These are phyloP conservation scores for Colletotrichum limetticola DNA, from an alignment of 2,329 filamentous ascomycete genomes.

Conservation along the genomic window DNA sequence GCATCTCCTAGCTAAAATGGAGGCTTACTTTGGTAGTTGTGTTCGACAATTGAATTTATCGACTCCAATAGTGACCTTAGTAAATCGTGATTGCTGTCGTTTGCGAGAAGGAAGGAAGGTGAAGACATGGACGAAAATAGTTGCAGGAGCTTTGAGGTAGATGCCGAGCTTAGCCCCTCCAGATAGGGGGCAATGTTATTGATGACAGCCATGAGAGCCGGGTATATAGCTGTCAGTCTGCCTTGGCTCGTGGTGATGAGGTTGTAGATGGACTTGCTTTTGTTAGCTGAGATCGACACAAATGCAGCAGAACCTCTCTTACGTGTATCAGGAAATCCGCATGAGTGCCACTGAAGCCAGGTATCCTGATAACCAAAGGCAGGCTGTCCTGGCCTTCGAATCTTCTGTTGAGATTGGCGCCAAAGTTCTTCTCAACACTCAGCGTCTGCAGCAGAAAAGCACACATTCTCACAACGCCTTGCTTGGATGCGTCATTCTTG, in stretches of 20 bases:
- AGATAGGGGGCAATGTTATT: slow-evolving; percentile 92
- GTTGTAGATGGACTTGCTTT: slow-evolving; percentile 82
- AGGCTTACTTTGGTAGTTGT: slow-evolving; percentile 81
- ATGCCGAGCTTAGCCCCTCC: slow-evolving; percentile 77
- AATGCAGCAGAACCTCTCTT: slow-evolving; percentile 47
- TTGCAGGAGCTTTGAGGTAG: slow-evolving; percentile 86
- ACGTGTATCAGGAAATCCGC: slow-evolving; percentile 94
- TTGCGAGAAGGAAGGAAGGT: slow-evolving; percentile 90
- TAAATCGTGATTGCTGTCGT: slow-evolving; percentile 88
- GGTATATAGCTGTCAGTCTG: slow-evolving; percentile 90
- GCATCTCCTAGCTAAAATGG: not conserved
- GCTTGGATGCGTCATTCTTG: slow-evolving; percentile 85
- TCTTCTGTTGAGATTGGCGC: slow-evolving; percentile 85
- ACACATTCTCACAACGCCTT: slow-evolving; percentile 95
- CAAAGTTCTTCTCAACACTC: slow-evolving; percentile 92
- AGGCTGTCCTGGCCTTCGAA: slow-evolving; percentile 92
- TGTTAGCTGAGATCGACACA: slow-evolving; percentile 25
- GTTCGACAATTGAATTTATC: slow-evolving; percentile 89
- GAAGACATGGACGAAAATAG: slow-evolving; percentile 93
- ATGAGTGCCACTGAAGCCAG: slow-evolving; percentile 88
- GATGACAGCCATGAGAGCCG: slow-evolving; percentile 89
- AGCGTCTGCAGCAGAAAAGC: slow-evolving; percentile 96
- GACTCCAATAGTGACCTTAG: slow-evolving; percentile 87
- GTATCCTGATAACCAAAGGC: slow-evolving; percentile 82
- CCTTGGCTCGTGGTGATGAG: slow-evolving; percentile 93